Evolutionary conservation across 2,329 filamentous ascomycete genomes (phyloP), one percentile per base, ranked within the genome.

Genomic region (Diaporthe sp.): DNA sequence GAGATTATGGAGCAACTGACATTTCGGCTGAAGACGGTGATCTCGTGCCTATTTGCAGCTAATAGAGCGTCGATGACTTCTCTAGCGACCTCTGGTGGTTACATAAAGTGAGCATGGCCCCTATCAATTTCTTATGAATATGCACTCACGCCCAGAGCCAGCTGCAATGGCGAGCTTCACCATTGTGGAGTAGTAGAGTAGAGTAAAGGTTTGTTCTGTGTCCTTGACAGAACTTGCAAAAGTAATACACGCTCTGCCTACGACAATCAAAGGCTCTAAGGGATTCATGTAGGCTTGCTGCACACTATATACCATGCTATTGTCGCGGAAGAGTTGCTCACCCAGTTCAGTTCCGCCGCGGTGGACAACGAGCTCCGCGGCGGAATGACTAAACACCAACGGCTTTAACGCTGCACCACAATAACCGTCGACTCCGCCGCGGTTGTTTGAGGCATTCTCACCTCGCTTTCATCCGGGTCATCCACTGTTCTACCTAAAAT

Each of bases 141-240:
- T 4, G 31, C 7, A 68, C 77, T 28, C 25, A 78, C 75, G 68
- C 6, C 77, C 73, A 17, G 73, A 57, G 10, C 72, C 77, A 42
- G 71, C 77, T 13, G 77, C 75, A 28, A 78, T 20, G 15, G 77
- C 77, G 17, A 77, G 72, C 53, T 77, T 76, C 47, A 78, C 75
- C 77, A 78, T 78, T 17, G 31, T 73, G 53, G 28, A 39, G 15
- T 47, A 7, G 28, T 22, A 47, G 3, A 15, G 28, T n/a, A 31
- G 37, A 25, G 7, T 34, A 20, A 31, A 15, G 9, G 22, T 17
- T 8, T 42, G 47, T 39, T 5, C 22, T 37, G 31, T 25, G 34
- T 34, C 28, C 37, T 31, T 53, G 8, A 10, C 2, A 17, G 4
- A 28, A 20, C 1, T 8, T 20, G 22, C 9, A 15, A 13, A 53